Base-by-base conservation (phyloP, 768 basidiomycete species). In the Cystofilobasidium bisporidii region DNA sequence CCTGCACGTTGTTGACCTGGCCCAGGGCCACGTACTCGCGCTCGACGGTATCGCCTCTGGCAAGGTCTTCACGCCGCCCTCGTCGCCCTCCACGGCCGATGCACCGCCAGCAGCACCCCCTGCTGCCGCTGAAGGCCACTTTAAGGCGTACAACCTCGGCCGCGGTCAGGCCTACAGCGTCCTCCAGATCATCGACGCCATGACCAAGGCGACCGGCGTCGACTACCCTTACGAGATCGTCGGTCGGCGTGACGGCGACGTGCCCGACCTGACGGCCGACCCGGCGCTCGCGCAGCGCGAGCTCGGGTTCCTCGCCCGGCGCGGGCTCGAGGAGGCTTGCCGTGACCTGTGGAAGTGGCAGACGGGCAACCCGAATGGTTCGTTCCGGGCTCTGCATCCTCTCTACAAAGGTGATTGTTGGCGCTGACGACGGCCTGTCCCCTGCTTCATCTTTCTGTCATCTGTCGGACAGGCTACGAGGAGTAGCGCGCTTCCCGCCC, bases 331-430 rank as follows among this genome's bases (percentile, higher is more conserved):
- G 70, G 86, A 86, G 65, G 98, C 98, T 91, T 98, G 96, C 78
- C 81, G 84, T 65, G 96, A 99, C 78, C 80, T 96, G 72, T 98
- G 96, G 96, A 93, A 93, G 79, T 99, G 93, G 91, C 94, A 98
- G 80, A 85, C 84, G n/a, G 89, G 85, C 77, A 89, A 96, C 73
- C 89, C 88, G 10, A 75, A 83, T 36, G 92, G 92, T 3, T 9
- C 8, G 65, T 66, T 5, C n/a, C n/a, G n/a, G n/a, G n/a, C n/a
- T n/a, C n/a, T n/a, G n/a, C n/a, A n/a, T n/a, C n/a, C n/a, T n/a
- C n/a, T n/a, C n/a, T n/a, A n/a, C n/a, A n/a, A n/a, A n/a, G n/a
- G n/a, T n/a, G n/a, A n/a, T n/a, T n/a, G n/a, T n/a, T n/a, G n/a
- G n/a, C n/a, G n/a, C n/a, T n/a, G n/a, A n/a, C n/a, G n/a, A n/a